A percentile compares a stretch with the other conserved stretches of the same genome.
Evolutionary conservation across 805 yeast species (phyloP).

Genomic region (Hanseniaspora lachancei): DNA sequence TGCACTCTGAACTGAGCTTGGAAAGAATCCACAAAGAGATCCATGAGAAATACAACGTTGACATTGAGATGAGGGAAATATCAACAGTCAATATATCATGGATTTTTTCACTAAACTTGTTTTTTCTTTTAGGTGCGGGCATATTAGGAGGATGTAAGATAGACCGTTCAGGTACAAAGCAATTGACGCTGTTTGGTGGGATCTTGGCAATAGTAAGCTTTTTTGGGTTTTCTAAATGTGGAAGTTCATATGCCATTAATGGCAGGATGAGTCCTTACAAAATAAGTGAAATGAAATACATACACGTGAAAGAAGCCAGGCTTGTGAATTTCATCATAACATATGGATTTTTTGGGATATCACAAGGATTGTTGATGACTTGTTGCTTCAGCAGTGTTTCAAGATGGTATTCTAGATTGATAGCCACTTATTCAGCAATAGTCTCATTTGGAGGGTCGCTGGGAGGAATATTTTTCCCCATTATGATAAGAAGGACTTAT

Average conservation of each 20-base stretch:
- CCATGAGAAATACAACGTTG: neutral
- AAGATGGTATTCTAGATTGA: constrained; percentile 33
- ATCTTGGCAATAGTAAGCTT: constrained; percentile 29
- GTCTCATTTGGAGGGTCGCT: constrained; percentile 40
- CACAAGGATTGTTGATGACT: constrained; percentile 32
- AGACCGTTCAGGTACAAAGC: constrained; percentile 34
- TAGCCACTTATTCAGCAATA: constrained; percentile 36
- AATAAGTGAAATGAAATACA: neutral
- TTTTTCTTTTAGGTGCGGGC: constrained; percentile 24
- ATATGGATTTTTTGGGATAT: constrained; percentile 30
- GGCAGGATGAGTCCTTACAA: neutral
- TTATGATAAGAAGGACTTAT: constrained; percentile 33
- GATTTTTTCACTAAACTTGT: constrained; percentile 34
- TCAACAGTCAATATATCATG: constrained; percentile 36
- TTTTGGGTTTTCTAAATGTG: constrained; percentile 34
- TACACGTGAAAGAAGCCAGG: neutral
- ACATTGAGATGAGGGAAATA: constrained; percentile 16
- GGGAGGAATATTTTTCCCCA: constrained; percentile 39
- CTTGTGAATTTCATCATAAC: constrained; percentile 38
- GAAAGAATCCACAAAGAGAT: neutral
- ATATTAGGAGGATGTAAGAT: constrained; percentile 35
- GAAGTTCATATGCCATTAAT: neutral
- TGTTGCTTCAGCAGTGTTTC: constrained; percentile 34
- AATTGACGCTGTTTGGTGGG: constrained; percentile 30
- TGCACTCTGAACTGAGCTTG: constrained; percentile 23